phyloP scores from a whole-genome alignment of 495 filamentous ascomycete genomes.

The Aspergillus nidulans region DNA sequence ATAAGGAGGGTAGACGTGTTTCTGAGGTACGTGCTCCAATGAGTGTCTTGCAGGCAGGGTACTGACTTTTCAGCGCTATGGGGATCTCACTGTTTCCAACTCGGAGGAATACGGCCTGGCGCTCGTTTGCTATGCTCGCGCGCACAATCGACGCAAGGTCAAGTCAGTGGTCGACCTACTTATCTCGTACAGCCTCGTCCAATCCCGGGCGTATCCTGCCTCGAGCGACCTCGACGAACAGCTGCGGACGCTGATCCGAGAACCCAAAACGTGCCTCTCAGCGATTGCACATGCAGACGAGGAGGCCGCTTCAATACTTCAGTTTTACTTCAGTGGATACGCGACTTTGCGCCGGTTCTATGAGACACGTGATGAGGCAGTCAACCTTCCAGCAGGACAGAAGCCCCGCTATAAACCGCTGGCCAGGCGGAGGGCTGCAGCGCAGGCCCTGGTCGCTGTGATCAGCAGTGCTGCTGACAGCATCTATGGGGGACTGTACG shows the following conservation, averaged over 20 bases:
- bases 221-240: slow-evolving; percentile 60
- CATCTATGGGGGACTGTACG: slow-evolving; percentile 82
- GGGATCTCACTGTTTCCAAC: slow-evolving; percentile 60
- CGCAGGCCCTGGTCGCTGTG: slow-evolving; percentile 67
- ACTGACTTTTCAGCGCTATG: slow-evolving; percentile 58
- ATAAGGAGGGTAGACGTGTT: slow-evolving; percentile 63
- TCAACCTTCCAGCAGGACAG: slow-evolving; percentile 35
- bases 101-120: slow-evolving; percentile 74
- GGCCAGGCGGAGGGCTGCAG: slow-evolving; percentile 61
- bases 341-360: slow-evolving; percentile 85
- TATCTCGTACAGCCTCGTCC: slow-evolving; percentile 77
- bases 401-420: slow-evolving; percentile 41
- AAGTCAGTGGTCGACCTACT: slow-evolving; percentile 79
- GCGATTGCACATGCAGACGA: slow-evolving; percentile 61
- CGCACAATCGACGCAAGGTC: slow-evolving; percentile 67
- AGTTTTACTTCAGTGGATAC: slow-evolving; percentile 82
- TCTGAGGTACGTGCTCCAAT: slow-evolving; percentile 60
- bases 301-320: slow-evolving; percentile 74
- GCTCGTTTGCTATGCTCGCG: slow-evolving; percentile 80
- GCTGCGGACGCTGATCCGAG: slow-evolving; percentile 59
- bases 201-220: slow-evolving; percentile 74
- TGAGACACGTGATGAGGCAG: slow-evolving; percentile 68
- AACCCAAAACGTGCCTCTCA: slow-evolving; percentile 61
- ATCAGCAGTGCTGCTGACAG: slow-evolving; percentile 80
- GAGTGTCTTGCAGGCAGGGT: not conserved